Evolutionary conservation across 257 asterid species (phyloP).

Genomic region (Ballota nigra): DNA sequence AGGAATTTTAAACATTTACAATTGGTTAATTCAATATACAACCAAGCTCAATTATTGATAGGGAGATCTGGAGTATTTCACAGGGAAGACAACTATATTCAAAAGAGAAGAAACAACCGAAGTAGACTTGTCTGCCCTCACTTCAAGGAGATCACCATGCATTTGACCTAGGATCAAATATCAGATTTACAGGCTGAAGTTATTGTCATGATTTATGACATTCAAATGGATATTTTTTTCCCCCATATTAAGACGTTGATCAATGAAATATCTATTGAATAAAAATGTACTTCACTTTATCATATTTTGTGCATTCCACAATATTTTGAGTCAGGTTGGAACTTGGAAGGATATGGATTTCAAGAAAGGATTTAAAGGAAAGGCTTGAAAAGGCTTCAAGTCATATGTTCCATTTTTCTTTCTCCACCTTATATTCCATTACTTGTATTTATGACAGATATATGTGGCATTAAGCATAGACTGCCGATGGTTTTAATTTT

Average conservation of each 20-base stretch:
- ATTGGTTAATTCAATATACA: neutral
- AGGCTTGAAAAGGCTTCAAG: neutral
- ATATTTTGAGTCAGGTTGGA: neutral
- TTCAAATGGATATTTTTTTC: neutral
- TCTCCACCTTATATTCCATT: neutral
- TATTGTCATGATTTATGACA: neutral
- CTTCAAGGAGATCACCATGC: neutral
- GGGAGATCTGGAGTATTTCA: conserved; percentile 13
- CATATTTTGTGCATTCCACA: neutral
- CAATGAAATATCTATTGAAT: neutral
- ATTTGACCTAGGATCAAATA: neutral
- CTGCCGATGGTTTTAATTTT: neutral
- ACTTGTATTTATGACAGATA: neutral
- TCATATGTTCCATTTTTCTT: neutral
- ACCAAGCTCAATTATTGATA: neutral
- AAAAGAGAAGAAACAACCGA: conserved; percentile 9
- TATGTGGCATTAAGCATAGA: neutral
- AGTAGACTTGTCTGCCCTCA: neutral
- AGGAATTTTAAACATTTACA: neutral
- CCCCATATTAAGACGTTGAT: neutral
- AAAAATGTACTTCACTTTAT: neutral
- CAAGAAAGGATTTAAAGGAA: neutral
- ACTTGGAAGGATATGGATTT: neutral
- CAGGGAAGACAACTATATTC: neutral
- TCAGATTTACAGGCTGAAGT: neutral